Base-by-base conservation (phyloP, 257 asterid genomes). In the Lavandula angustifolia region DNA sequence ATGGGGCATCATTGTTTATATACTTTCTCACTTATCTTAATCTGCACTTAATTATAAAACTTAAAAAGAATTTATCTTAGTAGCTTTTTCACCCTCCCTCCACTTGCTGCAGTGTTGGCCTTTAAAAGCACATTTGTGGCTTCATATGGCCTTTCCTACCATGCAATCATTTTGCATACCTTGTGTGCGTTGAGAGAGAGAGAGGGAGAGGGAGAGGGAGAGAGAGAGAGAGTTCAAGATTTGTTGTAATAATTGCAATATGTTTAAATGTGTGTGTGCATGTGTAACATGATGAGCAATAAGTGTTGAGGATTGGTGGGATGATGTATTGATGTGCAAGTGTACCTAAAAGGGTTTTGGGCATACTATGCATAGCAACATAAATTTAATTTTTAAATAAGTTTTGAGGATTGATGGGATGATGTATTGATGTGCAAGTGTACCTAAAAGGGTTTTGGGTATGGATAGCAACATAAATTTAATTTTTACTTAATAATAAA, bases 51-150 rank as follows among this genome's bases (percentile, higher is more conserved):
- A 53, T 59, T 4, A 4, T 22, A 22, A 22, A 22, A 22, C 27
- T 22, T 22, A 22, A 22, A 22, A 22, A 22, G 27, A 1, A 22
- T 22, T 22, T 22, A n/a, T 22, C 27, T 22, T 22, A 22, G 1
- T 22, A 22, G 38, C 29, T 18, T 40, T 35, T 35, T 33, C 42
- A 29, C 60, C 38, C 12, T 47, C 7, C 68, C 43, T 52, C 66
- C 78, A 69, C 72, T 75, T 56, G 79, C 41, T 75, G 60, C 29
- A 67, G 53, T 74, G 37, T 69, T 75, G 76, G 66, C 34, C 77
- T 67, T 57, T 43, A 37, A 80, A 80, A 80, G 82, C 81, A 76
- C 14, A 54, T 49, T 48, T 67, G 49, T 73, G 85, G 73, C 82
- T 44, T 63, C 35, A 67, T 70, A 40, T 67, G 78, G 42, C 78